phyloP scores from a whole-genome alignment of 2,329 filamentous ascomycete genomes.

The Colletotrichum eleusines region DNA sequence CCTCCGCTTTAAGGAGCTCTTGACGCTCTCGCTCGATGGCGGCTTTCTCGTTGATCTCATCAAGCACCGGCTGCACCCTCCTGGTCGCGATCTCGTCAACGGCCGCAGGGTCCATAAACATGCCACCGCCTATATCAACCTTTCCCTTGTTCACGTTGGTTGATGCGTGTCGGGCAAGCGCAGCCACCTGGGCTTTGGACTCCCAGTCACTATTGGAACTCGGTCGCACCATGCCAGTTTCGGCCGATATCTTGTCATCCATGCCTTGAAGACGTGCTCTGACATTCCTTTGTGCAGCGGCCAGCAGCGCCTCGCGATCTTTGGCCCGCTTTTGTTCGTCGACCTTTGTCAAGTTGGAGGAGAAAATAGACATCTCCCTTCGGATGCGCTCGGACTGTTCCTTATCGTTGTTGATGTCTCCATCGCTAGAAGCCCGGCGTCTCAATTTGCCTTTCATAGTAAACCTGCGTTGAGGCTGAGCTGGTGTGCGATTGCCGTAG shows the following conservation, averaged over 20 bases:
- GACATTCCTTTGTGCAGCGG: constrained; percentile 88
- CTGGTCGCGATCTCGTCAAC: constrained; percentile 83
- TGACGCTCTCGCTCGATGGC: constrained; percentile 78
- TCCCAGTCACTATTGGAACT: constrained; percentile 83
- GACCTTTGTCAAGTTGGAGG: constrained; percentile 73
- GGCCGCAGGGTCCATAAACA: constrained; percentile 81
- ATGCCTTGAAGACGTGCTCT: constrained; percentile 81
- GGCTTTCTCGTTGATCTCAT: constrained; percentile 85
- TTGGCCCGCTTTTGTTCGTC: constrained; percentile 79
- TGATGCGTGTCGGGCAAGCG: constrained; percentile 71
- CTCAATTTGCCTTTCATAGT: constrained; percentile 67
- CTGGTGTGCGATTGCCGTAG: constrained; percentile 70
- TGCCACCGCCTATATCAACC: constrained; percentile 82
- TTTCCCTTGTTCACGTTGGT: constrained; percentile 60
- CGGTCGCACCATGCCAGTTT: constrained; percentile 80
- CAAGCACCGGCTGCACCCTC: constrained; percentile 83
- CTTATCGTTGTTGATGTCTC: constrained; percentile 72
- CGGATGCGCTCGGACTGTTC: constrained; percentile 79
- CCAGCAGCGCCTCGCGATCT: constrained; percentile 81
- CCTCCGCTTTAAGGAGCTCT: constrained; percentile 71
- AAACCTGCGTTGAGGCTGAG: constrained; percentile 57
- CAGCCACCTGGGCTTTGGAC: constrained; percentile 76
- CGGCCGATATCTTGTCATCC: constrained; percentile 82
- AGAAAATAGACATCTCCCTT: constrained; percentile 83
- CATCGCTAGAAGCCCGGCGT: constrained; percentile 76